A percentile compares a stretch with the other conserved stretches of the same genome.
phyloP scores from a whole-genome alignment of 495 filamentous ascomycete species.

The Cercophora newfieldiana region DNA sequence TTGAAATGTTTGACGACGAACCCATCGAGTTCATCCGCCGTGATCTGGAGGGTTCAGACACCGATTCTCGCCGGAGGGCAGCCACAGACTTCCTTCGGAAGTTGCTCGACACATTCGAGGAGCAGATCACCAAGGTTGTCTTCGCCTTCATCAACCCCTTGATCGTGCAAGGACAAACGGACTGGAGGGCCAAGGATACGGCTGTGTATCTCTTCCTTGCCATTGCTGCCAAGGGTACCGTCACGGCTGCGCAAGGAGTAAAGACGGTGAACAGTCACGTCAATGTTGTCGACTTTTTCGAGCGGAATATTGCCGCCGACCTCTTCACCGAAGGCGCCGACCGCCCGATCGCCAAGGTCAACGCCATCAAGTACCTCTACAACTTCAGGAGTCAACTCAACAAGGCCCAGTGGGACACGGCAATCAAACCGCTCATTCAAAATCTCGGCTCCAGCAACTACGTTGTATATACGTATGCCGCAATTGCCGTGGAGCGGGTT shows the following conservation, averaged over 20 bases:
- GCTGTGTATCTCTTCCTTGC: constrained; percentile 93
- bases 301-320: constrained; percentile 82
- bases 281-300: constrained; percentile 90
- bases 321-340: constrained; percentile 64
- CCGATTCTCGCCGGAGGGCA: constrained; percentile 84
- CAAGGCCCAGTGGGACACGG: constrained; percentile 81
- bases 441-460: constrained; percentile 85
- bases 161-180: constrained; percentile 61
- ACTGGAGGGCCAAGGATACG: constrained; percentile 97
- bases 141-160: constrained; percentile 82
- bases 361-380: constrained; percentile 96
- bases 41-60: constrained; percentile 94
- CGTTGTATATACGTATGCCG: constrained; percentile 95
- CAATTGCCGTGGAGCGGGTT: constrained; percentile 88
- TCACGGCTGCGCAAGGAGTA: constrained; percentile 83
- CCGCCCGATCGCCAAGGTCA: constrained; percentile 88
- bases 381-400: constrained; percentile 88
- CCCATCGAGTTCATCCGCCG: constrained; percentile 97
- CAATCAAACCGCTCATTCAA: constrained; percentile 85
- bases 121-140: constrained; percentile 76
- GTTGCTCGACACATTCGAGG: constrained; percentile 84
- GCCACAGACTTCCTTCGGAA: constrained; percentile 91
- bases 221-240: constrained; percentile 84
- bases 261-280: constrained; percentile 81
- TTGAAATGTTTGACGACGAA: constrained; percentile 96